These are phyloP conservation scores for Ailanthus altissimus DNA, from an alignment of 345 rosid species.

Conservation along the genomic window DNA sequence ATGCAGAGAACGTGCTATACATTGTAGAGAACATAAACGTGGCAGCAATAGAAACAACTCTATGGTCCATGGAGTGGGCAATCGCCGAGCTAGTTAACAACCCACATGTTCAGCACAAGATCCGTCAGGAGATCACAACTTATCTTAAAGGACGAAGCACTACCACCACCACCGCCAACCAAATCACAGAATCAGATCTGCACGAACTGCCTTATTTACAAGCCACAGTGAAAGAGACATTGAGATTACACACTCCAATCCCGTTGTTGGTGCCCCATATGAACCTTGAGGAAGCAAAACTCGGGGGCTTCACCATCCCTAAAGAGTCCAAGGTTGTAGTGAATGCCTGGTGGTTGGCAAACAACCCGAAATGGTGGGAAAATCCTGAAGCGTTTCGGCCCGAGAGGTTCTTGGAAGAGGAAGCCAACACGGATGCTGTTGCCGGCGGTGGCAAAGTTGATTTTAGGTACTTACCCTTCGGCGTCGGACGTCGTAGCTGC, in stretches of 20 bases:
- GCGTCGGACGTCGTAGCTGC: constrained; percentile 63
- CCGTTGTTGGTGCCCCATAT: constrained; percentile 66
- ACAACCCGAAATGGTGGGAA: constrained; percentile 60
- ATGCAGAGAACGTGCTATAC: constrained; percentile 58
- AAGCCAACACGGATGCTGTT: constrained; percentile 37
- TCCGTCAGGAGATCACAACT: constrained; percentile 44
- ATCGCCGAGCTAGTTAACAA: constrained; percentile 66
- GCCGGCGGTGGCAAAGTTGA: constrained; percentile 60
- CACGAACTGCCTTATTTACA: constrained; percentile 48
- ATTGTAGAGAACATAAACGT: constrained; percentile 72
- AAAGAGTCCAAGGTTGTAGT: constrained; percentile 61
- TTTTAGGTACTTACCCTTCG: constrained; percentile 59
- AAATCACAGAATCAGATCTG: constrained; percentile 48
- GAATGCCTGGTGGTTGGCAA: constrained; percentile 74
- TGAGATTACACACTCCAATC: constrained; percentile 60
- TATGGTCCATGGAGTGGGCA: constrained; percentile 81
- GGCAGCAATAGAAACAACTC: constrained; percentile 66
- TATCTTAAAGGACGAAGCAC: constrained; percentile 32
- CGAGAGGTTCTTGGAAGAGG: constrained; percentile 58
- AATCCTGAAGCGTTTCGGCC: constrained; percentile 55
- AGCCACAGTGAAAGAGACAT: constrained; percentile 57
- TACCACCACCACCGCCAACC: not conserved
- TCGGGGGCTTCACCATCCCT: constrained; percentile 55
- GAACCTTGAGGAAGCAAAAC: constrained; percentile 63
- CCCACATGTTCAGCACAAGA: constrained; percentile 47